Base-by-base conservation (phyloP, 768 basidiomycete genomes). In the Boletus subparvulus region DNA sequence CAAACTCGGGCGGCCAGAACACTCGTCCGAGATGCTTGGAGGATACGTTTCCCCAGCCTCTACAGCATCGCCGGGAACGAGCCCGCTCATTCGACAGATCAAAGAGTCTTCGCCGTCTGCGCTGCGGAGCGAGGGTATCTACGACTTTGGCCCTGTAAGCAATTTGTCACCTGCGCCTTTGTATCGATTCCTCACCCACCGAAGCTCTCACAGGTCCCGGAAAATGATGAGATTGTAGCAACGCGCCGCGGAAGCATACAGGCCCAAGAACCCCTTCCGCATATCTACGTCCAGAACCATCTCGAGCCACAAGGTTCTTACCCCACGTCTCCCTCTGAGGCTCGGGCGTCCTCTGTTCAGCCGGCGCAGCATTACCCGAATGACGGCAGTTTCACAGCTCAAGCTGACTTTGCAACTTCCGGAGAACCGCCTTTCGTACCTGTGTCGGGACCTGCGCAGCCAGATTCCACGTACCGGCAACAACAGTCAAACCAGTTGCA, bases 41-140 rank as follows among this genome's bases (percentile, higher is more conserved):
- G 73, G 68, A 14, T 80, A 80, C 46, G 64, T 78, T 36, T 80
- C 79, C 0, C 79, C 79, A 16, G 64, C 76, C 2, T 78, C 79
- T 21, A 80, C 79, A 5, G 68, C 78, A 24, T 78, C 78, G 1
- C 75, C 80, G 8, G 69, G 69, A 24, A 70, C 68, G 13, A 74
- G 71, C 58, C 71, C 77, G 24, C 72, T 62, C 50, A 39, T 62
- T 36, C 68, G 63, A 26, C 58, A 66, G 13, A 58, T 58, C 45
- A 69, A 65, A 17, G 66, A 73, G 10, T 36, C 61, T 6, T 28
- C 35, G 16, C 61, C 68, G 16, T 64, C 68, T 6, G 55, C 47
- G 2, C 35, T 72, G 39, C 72, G 66, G 21, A 64, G 56, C 36
- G 70, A 70, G 3, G 17, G 55, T 9, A 49, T 71, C 24, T 73